Conservation (phyloP, 768 basidiomycete species). For the Lactarius pseudohatsudake region DNA sequence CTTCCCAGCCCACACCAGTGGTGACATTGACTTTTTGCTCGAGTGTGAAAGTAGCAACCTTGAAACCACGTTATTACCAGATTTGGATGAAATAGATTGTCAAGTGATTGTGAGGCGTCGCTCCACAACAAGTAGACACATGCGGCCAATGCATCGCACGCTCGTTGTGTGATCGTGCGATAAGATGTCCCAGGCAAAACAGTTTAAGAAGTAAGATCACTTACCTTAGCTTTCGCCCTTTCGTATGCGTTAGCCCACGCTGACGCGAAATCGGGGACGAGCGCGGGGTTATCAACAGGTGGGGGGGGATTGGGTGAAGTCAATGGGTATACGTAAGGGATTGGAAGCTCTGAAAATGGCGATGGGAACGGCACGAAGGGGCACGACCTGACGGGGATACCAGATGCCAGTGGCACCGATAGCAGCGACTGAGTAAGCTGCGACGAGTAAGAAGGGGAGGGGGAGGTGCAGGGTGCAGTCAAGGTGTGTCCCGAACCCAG, state of each 20-base stretch:
- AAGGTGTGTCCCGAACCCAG: slow-evolving; percentile 10
- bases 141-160: not conserved
- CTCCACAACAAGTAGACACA: not conserved
- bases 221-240: slow-evolving; percentile 47
- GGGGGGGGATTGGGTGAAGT: slow-evolving; percentile 60
- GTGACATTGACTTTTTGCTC: slow-evolving; percentile 30
- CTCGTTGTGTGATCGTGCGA: not conserved
- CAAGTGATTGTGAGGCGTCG: not conserved
- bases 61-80: not conserved
- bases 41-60: slow-evolving; percentile 26
- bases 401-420: not conserved
- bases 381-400: slow-evolving; percentile 18
- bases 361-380: slow-evolving; percentile 24
- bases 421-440: not conserved
- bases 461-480: not conserved
- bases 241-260: slow-evolving; percentile 60
- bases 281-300: slow-evolving; percentile 42
- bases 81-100: not conserved
- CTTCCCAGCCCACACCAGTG: slow-evolving; percentile 47
- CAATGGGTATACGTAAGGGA: slow-evolving; percentile 52
- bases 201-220: not conserved
- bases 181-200: not conserved
- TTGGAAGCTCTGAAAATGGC: slow-evolving; percentile 48
- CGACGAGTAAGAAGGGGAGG: not conserved
- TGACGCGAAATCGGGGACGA: slow-evolving; percentile 48